Evolutionary conservation across 176 grass and related monocot genomes (phyloP), one percentile per base, ranked within the genome.

Genomic region (Miscanthus lutarioriparius): DNA sequence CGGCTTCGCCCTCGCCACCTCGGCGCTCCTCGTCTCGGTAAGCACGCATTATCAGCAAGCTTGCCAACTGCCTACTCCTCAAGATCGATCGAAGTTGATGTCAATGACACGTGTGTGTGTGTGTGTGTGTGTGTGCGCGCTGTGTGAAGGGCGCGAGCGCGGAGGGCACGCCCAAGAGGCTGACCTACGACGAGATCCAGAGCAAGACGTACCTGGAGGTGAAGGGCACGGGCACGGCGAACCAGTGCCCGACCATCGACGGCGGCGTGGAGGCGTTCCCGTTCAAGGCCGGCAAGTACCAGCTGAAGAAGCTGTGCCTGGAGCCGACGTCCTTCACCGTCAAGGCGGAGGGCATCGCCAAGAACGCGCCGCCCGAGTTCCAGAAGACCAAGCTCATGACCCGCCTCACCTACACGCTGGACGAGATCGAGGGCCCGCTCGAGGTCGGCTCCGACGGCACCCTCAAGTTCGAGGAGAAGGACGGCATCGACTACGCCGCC

Each of bases 311-410:
- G 87, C 33, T 97, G 13, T 97, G 91, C 85, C 89, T 97, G 0
- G 94, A 97, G 87, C 94, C 94, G 26, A 97, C 91, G 33, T 94
- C 94, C 75, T 97, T 97, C 89, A 97, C 91, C 7, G 94, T 97
- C 17, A 97, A 93, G 76, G 84, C 94, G 3, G 94, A 97, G 84
- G 82, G 87, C 43, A 32, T 97, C 47, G 74, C 67, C 78, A 97
- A 97, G 87, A 97, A 97, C 75, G 80, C 89, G 8, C 79, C 89
- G 4, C 79, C 89, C 4, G 89, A 93, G n/a, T 97, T 97, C 89
- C 91, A 93, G 86, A 89, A 97, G 80, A 97, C 94, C 22, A 97
- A 94, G 84, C 94, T 97, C 82, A 97, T 97, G 94, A 97, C 91
- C 56, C 91, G 94, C 28, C 94, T 97, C 59, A 97, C 91, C 59